These are phyloP conservation scores for Silene conica DNA, from an alignment of 148 eudicot species.

Conservation along the genomic window DNA sequence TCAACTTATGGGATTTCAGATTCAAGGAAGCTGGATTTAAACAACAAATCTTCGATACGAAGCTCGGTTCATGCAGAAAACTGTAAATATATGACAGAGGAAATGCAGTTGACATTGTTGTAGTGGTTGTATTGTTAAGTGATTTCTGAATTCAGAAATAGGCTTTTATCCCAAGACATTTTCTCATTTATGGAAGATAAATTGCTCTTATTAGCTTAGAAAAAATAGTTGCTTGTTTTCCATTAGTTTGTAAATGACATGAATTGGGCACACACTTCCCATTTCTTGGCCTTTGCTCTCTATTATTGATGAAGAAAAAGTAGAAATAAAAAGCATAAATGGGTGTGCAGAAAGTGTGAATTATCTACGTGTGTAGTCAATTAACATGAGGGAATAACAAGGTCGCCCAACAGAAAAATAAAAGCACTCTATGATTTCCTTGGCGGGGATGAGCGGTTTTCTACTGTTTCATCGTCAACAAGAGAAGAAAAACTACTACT, in stretches of 20 bases:
- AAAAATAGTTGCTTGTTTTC: not conserved
- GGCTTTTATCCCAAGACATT: slow-evolving; percentile 22
- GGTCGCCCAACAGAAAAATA: not conserved
- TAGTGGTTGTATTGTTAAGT: slow-evolving; percentile 17
- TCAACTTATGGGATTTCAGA: slow-evolving; percentile 1
- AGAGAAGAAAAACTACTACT: not conserved
- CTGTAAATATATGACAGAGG: slow-evolving; percentile 31
- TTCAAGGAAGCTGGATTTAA: slow-evolving; percentile 3
- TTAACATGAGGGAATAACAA: not conserved
- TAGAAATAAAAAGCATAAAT: not conserved
- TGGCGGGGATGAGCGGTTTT: not conserved
- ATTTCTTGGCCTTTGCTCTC: not conserved
- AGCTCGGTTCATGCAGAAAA: slow-evolving; percentile 28
- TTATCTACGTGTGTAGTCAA: not conserved
- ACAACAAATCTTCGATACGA: slow-evolving; percentile 5
- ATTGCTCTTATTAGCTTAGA: not conserved
- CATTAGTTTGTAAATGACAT: not conserved
- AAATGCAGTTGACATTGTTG: slow-evolving; percentile 30
- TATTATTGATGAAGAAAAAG: not conserved
- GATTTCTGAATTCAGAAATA: slow-evolving; percentile 21
- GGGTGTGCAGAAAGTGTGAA: slow-evolving; percentile 24
- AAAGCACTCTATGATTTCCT: not conserved
- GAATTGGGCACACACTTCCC: not conserved
- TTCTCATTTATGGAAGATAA: slow-evolving; percentile 26
- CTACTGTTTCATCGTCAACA: not conserved